A percentile compares a stretch with the other conserved stretches of the same genome.
Conservation (phyloP, 176 grass and related monocot genomes). For the Aegilops sharonensis region DNA sequence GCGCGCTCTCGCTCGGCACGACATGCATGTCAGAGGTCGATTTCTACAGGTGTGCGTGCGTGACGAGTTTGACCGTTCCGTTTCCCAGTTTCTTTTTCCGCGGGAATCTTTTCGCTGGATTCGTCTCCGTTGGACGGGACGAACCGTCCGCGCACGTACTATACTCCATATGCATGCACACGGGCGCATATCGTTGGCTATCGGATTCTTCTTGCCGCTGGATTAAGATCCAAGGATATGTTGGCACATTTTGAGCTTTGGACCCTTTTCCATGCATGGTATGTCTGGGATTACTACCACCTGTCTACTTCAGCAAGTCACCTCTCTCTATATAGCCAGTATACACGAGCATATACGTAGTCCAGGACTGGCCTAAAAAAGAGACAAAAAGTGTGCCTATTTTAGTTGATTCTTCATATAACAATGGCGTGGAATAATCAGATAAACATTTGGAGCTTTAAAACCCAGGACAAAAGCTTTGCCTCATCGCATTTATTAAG, state of each 20-base stretch:
- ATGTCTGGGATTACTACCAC: no score
- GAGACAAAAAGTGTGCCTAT: no score
- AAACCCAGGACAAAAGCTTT: no score
- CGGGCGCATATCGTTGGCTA: constrained; percentile 10
- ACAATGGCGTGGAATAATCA: background rate
- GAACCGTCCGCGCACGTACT: constrained; percentile 33
- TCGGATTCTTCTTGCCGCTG: constrained; percentile 17
- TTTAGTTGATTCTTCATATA: no score
- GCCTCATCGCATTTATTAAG: no score
- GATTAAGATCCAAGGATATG: constrained; percentile 47
- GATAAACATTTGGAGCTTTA: background rate
- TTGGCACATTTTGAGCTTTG: background rate
- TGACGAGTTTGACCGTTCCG: constrained; percentile 31
- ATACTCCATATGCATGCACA: background rate
- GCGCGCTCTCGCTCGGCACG: background rate
- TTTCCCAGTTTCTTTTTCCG: background rate
- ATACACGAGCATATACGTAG: no score
- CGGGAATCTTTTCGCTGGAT: constrained; percentile 51
- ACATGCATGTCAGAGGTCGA: constrained; percentile 49
- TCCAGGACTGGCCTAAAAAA: no score
- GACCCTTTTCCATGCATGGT: background rate
- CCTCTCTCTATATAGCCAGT: no score
- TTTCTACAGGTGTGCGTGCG: constrained; percentile 17
- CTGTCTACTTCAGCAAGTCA: no score
- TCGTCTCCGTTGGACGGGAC: constrained; percentile 39